Evolutionary conservation across 352 stramenopile genomes (phyloP), one percentile per base, ranked within the genome.

Genomic region (Globisporangium ultimum): DNA sequence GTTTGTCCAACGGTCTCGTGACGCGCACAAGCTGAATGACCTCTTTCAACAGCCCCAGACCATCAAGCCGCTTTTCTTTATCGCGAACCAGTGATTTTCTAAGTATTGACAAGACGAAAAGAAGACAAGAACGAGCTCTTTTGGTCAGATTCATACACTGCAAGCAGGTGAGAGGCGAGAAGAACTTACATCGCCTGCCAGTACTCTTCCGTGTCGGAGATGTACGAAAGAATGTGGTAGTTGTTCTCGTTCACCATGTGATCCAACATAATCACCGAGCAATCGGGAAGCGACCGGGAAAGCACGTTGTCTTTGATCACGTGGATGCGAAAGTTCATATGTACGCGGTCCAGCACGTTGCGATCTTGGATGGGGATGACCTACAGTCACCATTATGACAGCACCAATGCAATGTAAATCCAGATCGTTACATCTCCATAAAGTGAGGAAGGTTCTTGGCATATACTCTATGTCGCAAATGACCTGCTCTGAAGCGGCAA

Each of bases 301-400:
- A 95, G 48, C 46, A 95, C 77, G 52, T 91, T 93, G 63, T 95
- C 85, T 53, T 93, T 95, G 60, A 95, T 89, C 55, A 92, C 85
- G 53, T 93, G 82, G 60, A 95, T 92, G 41, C 85, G 85, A 55
- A 87, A 95, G 66, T 95, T 95, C 66, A 89, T 80, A 56, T 95
- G 85, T 18, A 93, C 76, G 20, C 80, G 80, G n/a, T 79, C 67
- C 32, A 86, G 64, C n/a, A 95, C 74, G 40, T 40, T 59, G 0
- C 41, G 58, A 46, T 95, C 83, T 20, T 68, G 63, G 66, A 95
- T 91, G 0, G 79, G 69, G 22, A 95, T 80, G 45, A 95, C 78
- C 78, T 89, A 53, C 46, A n/a, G 0, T 32, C 61, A 36, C 21
- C 13, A 49, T 20, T 8, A 58, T 7, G 17, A 9, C 10, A 22